Evolutionary conservation across 2,329 filamentous ascomycete species (phyloP), one percentile per base, ranked within the genome.

Genomic region (Epichloe typhina): DNA sequence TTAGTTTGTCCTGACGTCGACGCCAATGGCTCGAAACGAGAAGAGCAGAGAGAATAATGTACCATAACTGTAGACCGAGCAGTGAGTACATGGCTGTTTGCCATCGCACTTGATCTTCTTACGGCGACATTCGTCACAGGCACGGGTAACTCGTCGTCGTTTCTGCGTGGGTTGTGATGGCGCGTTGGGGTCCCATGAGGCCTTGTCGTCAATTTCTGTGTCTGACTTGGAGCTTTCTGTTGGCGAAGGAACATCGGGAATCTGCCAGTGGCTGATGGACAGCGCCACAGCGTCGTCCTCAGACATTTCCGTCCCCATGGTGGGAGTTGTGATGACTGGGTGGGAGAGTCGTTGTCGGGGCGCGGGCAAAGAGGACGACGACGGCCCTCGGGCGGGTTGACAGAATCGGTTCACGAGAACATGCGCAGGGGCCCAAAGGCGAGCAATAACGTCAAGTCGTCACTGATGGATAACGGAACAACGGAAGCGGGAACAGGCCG

Each of bases 21-120:
- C 26, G 26, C 15, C 9, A 23, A 33, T 43, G 23, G 15, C 37
- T 33, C 11, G 12, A 39, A n/a, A 12, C n/a, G 26, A 40, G 36
- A 12, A 43, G 37, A 36, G 13, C 40, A 38, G 33, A 31, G 19
- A 33, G 31, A 21, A n/a, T 11, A 3, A 60, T 76, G 63, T 76
- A 96, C 93, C 91, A 73, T 98, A 98, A 65, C 89, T 96, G 68
- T 98, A 98, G 47, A 97, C 89, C 11, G 90, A 95, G 67, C 93
- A 98, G 68, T 97, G 93, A 0, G 90, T 96, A 68, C 87, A 93
- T 9, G 87, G 87, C 64, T 90, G 86, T 66, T 89, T 88, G 58
- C 86, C 86, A 64, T 90, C 86, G 59, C 86, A 91, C 65, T 90
- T 91, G 62, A 91, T 91, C 68, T 91, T 91, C 66, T 91, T 91